Base-by-base conservation (phyloP, 306 rosid genomes). In the Phaseolus lunatus region DNA sequence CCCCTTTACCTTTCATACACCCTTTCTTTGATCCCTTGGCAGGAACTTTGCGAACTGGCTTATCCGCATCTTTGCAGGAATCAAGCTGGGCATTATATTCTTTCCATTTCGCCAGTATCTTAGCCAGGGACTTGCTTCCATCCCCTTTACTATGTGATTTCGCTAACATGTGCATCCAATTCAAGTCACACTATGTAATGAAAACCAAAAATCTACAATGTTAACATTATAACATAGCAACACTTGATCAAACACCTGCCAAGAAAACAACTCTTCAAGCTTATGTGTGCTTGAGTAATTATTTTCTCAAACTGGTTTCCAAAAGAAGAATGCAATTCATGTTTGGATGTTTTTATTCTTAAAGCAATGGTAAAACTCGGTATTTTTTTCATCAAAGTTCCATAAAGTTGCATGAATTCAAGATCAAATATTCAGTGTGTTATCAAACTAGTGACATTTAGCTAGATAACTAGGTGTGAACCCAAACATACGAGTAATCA, bases 1-100 rank as follows among this genome's bases (percentile, higher is more conserved):
- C 98, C 49, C 98, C 98, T 76, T 93, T 93, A 8, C 98, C 98
- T 53, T 91, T 93, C 98, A 93, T 93, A 56, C 98, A 93, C 49
- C 97, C 98, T 74, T 93, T 91, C 86, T 75, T 93, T 0, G 98
- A 93, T 18, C 96, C 97, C 89, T 89, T 93, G 13, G 98, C 95
- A 49, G 98, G 95, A 67, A 82, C 89, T 83, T 72, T 93, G 47
- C 88, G 88, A 67, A 77, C 41, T 1, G 89, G 89, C 78, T 84
- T 88, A 37, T 80, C 73, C 29, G 29, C 92, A 26, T 78, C 87
- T 0, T 45, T 78, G 49, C 69, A 43, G 4, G 93, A 82, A n/a
- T 93, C 97, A 7, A 91, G 88, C 65, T 41, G 75, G 7, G 89
- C 88, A 43, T 91, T 93, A 53, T 85, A 84, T 35, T 91, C 90